phyloP scores from a whole-genome alignment of 345 rosid species.

The Sonneratia caseolaris region DNA sequence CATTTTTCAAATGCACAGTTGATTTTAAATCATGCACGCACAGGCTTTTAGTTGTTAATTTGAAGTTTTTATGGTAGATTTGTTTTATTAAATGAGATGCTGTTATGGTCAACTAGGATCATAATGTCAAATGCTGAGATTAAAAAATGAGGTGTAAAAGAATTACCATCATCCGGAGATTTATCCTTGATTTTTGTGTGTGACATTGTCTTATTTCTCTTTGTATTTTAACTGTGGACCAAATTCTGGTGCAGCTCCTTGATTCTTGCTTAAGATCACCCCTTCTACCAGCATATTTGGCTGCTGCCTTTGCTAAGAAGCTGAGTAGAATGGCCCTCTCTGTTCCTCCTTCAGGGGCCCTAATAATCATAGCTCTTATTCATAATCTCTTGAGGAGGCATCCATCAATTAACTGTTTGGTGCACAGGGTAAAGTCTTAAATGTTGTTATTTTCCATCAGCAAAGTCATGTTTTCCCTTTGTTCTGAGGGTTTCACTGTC shows the following conservation, averaged over 20 bases:
- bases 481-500: neutral
- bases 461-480: neutral
- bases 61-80: neutral
- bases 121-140: neutral
- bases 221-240: neutral
- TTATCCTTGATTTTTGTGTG: neutral
- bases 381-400: slow-evolving; percentile 80
- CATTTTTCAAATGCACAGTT: too few species aligned
- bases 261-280: slow-evolving; percentile 86
- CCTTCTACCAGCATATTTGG: slow-evolving; percentile 94
- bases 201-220: neutral
- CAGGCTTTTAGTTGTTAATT: neutral
- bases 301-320: slow-evolving; percentile 90
- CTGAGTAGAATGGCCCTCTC: slow-evolving; percentile 69
- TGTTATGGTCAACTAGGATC: neutral
- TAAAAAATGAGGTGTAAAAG: neutral
- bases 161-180: neutral
- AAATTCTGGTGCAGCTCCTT: slow-evolving; percentile 57
- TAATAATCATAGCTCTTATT: slow-evolving; percentile 72
- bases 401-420: slow-evolving; percentile 89
- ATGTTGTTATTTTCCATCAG: neutral
- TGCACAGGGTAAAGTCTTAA: slow-evolving; percentile 47
- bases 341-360: slow-evolving; percentile 75
- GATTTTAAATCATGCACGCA: too few species aligned
- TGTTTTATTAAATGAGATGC: neutral